Percentiles rank a stretch among this genome's conserved stretches.
Conservation (phyloP, 2,329 filamentous ascomycete genomes). For the Diaporthe citri region DNA sequence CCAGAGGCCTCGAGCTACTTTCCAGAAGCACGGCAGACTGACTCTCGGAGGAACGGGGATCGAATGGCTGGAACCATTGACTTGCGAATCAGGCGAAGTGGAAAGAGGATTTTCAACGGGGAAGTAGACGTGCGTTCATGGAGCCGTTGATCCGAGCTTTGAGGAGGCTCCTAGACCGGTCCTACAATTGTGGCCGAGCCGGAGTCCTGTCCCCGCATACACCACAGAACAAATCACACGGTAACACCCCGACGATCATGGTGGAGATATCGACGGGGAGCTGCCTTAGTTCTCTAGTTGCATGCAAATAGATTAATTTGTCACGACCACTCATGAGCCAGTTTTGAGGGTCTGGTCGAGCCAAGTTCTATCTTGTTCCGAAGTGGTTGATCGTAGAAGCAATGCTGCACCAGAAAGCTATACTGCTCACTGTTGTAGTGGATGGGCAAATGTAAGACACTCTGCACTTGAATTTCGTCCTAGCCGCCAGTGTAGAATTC, state of each 20-base stretch:
- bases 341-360: not conserved
- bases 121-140: not conserved
- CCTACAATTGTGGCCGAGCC: constrained; percentile 25
- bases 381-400: no score
- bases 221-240: not conserved
- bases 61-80: not conserved
- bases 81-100: not conserved
- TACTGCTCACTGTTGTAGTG: no score
- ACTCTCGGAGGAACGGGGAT: not conserved
- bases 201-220: not conserved
- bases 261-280: not conserved
- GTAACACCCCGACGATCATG: not conserved
- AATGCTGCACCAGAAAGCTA: no score
- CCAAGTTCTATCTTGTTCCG: no score
- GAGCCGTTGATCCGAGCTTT: not conserved
- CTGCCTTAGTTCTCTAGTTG: not conserved
- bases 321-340: not conserved
- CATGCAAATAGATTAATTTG: no score
- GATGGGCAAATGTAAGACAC: no score
- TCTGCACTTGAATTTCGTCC: no score
- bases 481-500: no score
- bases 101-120: not conserved
- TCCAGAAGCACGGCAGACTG: no score
- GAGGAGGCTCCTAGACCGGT: not conserved
- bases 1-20: not conserved